A percentile compares a stretch with the other conserved stretches of the same genome.
Evolutionary conservation across 495 filamentous ascomycete genomes (phyloP).

Genomic region (Hypoxylon trugodes): DNA sequence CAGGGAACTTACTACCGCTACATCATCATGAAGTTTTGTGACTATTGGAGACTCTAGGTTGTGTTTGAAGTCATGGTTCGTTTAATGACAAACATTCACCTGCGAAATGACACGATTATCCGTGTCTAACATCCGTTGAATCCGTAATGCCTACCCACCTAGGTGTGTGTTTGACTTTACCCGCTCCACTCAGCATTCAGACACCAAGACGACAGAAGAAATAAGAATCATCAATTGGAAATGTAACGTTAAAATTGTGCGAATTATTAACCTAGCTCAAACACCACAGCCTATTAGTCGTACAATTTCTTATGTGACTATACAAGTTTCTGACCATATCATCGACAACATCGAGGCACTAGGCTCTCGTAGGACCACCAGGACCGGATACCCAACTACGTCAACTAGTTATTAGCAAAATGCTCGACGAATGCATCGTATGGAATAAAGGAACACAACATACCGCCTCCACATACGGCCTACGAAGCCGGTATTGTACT

Average conservation of each 20-base stretch:
- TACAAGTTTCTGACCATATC: too few species aligned
- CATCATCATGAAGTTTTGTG: too few species aligned
- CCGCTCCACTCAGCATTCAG: neutral
- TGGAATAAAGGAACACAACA: neutral
- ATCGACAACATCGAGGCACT: too few species aligned
- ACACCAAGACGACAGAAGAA: neutral
- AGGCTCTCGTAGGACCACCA: neutral
- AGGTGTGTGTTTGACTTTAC: too few species aligned
- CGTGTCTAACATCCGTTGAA: neutral
- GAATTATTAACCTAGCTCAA: too few species aligned
- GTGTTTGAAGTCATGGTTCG: too few species aligned
- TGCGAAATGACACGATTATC: neutral
- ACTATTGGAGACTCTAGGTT: too few species aligned
- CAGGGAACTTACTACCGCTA: too few species aligned
- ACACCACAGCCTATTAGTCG: too few species aligned
- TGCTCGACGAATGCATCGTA: neutral
- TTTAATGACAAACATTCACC: neutral
- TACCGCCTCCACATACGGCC: slow-evolving; percentile 21
- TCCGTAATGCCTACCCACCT: slow-evolving; percentile 2
- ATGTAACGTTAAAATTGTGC: too few species aligned
- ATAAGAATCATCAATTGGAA: too few species aligned
- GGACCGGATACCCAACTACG: slow-evolving; percentile 20
- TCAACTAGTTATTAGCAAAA: slow-evolving; percentile 4
- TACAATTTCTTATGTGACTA: too few species aligned
- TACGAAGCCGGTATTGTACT: slow-evolving; percentile 10